Evolutionary conservation across 2,329 filamentous ascomycete species (phyloP).

Genomic region (Fusarium siculi): DNA sequence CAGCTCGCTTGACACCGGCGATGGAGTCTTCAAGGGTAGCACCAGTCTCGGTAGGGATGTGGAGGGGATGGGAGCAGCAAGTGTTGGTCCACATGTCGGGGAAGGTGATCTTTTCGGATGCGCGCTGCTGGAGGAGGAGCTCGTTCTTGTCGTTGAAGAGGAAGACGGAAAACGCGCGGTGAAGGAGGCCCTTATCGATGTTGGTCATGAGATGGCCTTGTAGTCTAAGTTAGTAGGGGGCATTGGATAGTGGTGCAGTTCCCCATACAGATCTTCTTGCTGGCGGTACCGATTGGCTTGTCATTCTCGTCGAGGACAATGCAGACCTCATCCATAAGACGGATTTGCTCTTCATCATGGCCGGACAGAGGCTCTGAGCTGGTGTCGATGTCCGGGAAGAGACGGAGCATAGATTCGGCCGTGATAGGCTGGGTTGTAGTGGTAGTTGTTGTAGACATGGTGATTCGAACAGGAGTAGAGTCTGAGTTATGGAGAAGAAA

Average conservation of each 20-base stretch:
- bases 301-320: conserved; percentile 96
- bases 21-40: conserved; percentile 82
- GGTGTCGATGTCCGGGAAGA: conserved; percentile 87
- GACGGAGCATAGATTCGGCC: conserved; percentile 83
- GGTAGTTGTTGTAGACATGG: conserved; percentile 48
- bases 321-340: conserved; percentile 98
- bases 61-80: conserved; percentile 96
- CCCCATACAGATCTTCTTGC: conserved; percentile 95
- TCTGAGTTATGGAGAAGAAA: neutral
- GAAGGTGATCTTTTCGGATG: conserved; percentile 97
- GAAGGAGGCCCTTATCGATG: conserved; percentile 93
- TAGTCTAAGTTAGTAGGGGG: conserved; percentile 23
- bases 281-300: conserved; percentile 91
- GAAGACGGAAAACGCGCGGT: conserved; percentile 98
- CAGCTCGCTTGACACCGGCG: conserved; percentile 88
- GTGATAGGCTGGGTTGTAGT: conserved; percentile 73
- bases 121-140: conserved; percentile 93
- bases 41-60: conserved; percentile 91
- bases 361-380: conserved; percentile 81
- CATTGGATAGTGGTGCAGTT: neutral
- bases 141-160: conserved; percentile 95
- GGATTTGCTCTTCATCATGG: conserved; percentile 97
- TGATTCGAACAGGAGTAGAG: conserved; percentile 1
- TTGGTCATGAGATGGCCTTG: conserved; percentile 98
- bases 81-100: conserved; percentile 99